Evolutionary conservation across 352 stramenopile genomes (phyloP).

Genomic region (Globisporangium rhizosaccharum): DNA sequence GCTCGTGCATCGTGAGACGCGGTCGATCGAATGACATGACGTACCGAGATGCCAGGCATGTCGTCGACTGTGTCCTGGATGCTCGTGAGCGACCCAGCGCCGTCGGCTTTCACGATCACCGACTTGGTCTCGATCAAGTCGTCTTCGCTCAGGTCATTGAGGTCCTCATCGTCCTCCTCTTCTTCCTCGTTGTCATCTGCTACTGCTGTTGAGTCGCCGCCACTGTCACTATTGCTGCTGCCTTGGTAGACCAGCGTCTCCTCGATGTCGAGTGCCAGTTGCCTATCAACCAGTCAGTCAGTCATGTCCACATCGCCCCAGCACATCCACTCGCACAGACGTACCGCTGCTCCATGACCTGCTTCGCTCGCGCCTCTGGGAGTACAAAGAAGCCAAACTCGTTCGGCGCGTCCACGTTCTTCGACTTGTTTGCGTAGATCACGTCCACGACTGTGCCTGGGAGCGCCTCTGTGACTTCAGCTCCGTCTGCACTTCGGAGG

Average conservation of each 20-base stretch:
- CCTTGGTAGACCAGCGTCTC: slow-evolving; percentile 22
- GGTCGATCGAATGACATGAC: neutral
- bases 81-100: slow-evolving; percentile 68
- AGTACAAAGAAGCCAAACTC: slow-evolving; percentile 78
- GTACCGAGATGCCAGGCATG: slow-evolving; percentile 52
- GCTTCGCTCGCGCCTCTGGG: slow-evolving; percentile 47
- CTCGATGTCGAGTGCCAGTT: slow-evolving; percentile 69
- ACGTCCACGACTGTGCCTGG: slow-evolving; percentile 77
- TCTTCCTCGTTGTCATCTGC: slow-evolving; percentile 16
- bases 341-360: slow-evolving; percentile 72
- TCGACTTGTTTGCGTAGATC: slow-evolving; percentile 76
- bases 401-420: slow-evolving; percentile 78
- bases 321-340: slow-evolving; percentile 3
- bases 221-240: neutral
- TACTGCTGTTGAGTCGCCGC: neutral
- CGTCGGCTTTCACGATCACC: slow-evolving; percentile 80
- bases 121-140: slow-evolving; percentile 44
- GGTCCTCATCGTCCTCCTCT: slow-evolving; percentile 13
- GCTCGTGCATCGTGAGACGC: neutral
- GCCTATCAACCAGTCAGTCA: slow-evolving; percentile 23
- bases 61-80: slow-evolving; percentile 83
- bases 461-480: slow-evolving; percentile 41
- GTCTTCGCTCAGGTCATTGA: slow-evolving; percentile 32
- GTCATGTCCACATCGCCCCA: neutral
- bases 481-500: slow-evolving; percentile 49